phyloP scores from a whole-genome alignment of 192 early-diverging fungal species.

The Entrophospora sp. region DNA sequence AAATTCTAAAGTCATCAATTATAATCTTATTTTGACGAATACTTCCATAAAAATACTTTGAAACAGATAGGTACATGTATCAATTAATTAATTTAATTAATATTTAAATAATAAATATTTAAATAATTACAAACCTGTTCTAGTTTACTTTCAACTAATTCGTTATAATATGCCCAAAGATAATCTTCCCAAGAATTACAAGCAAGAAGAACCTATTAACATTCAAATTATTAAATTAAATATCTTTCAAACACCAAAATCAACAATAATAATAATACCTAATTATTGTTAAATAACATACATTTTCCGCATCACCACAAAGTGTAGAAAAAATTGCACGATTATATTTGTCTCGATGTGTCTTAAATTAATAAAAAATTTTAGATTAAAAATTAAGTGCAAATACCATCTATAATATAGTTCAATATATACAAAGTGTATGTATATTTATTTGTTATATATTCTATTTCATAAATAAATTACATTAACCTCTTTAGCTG shows the following conservation, averaged over 20 bases:
- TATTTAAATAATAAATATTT: background rate
- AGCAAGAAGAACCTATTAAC: constrained; percentile 48
- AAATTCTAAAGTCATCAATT: background rate
- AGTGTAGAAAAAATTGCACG: constrained; percentile 71
- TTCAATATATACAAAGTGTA: too few species aligned
- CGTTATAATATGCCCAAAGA: constrained; percentile 74
- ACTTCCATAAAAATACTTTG: background rate
- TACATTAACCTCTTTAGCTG: constrained; percentile 45
- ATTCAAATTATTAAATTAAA: too few species aligned
- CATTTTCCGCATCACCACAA: constrained; percentile 64
- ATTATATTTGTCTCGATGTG: constrained; percentile 53
- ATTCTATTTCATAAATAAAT: too few species aligned
- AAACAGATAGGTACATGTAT: background rate
- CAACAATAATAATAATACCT: too few species aligned
- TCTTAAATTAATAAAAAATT: constrained; percentile 17
- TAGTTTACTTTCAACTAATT: constrained; percentile 55
- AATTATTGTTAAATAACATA: too few species aligned
- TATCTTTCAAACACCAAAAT: too few species aligned
- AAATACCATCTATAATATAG: too few species aligned
- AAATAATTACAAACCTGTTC: constrained; percentile 30
- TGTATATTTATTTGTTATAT: too few species aligned
- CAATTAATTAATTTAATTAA: background rate
- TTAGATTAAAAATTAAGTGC: too few species aligned
- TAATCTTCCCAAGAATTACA: constrained; percentile 83
- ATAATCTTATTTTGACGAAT: background rate